These are phyloP conservation scores for Mycosphaerelloides madeirae DNA, from an alignment of 2,329 filamentous ascomycete species.

Conservation along the genomic window DNA sequence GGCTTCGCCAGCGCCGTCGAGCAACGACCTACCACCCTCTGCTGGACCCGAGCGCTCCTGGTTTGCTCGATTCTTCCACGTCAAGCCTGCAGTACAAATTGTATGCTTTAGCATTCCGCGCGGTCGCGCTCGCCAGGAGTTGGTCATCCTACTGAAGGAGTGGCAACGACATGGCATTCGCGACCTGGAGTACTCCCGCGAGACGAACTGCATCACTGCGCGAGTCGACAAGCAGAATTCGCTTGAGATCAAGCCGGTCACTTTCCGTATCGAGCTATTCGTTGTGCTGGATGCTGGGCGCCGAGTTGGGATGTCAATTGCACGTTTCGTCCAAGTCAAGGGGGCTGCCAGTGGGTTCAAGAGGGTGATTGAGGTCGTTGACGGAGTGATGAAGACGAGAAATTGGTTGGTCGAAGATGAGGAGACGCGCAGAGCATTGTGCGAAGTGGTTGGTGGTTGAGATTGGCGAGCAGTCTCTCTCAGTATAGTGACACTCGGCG, in stretches of 20 bases:
- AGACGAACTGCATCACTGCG: slow-evolving; percentile 73
- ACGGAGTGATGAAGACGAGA: slow-evolving; percentile 61
- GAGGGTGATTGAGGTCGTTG: slow-evolving; percentile 72
- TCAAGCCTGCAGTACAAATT: slow-evolving; percentile 74
- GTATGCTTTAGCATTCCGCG: slow-evolving; percentile 72
- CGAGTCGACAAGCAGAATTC: slow-evolving; percentile 72
- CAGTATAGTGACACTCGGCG: no score
- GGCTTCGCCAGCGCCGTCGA: slow-evolving; percentile 37
- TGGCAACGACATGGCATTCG: slow-evolving; percentile 74
- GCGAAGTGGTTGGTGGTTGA: slow-evolving; percentile 36
- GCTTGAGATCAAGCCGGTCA: slow-evolving; percentile 78
- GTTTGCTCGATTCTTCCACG: slow-evolving; percentile 81
- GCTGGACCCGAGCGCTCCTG: slow-evolving; percentile 60
- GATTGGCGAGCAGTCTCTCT: no score
- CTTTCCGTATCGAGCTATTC: slow-evolving; percentile 82
- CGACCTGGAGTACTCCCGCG: slow-evolving; percentile 73
- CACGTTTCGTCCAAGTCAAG: slow-evolving; percentile 81
- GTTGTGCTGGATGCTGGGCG: slow-evolving; percentile 81
- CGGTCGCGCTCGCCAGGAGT: slow-evolving; percentile 69
- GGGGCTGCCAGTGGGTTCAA: slow-evolving; percentile 90
- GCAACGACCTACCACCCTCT: slow-evolving; percentile 47
- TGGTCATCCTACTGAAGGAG: slow-evolving; percentile 68
- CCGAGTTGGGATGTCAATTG: slow-evolving; percentile 69
- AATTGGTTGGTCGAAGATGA: slow-evolving; percentile 61
- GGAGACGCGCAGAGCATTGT: slow-evolving; percentile 41